phyloP scores from a whole-genome alignment of 129 eudicot genomes.

The Pulicaria dysenterica region DNA sequence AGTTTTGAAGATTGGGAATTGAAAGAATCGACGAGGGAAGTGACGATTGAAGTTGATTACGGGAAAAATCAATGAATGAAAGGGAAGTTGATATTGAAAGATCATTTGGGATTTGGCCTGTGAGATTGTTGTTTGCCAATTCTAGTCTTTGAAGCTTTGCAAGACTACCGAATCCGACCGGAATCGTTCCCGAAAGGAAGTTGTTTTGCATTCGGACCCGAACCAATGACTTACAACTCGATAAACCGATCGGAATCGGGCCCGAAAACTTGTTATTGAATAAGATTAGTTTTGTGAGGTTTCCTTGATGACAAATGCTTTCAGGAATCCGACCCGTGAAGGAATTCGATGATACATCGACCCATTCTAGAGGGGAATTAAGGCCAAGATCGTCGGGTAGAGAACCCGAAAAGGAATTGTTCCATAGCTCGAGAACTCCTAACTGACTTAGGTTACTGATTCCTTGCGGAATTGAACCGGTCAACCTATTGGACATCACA shows the following conservation, averaged over 20 bases:
- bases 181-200: slow-evolving; percentile 66
- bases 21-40: slow-evolving; percentile 76
- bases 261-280: slow-evolving; percentile 73
- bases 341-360: slow-evolving; percentile 83
- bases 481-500: slow-evolving; percentile 67
- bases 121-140: slow-evolving; percentile 71
- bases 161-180: slow-evolving; percentile 76
- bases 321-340: slow-evolving; percentile 69
- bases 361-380: slow-evolving; percentile 71
- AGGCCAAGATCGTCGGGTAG: slow-evolving; percentile 68
- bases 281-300: slow-evolving; percentile 75
- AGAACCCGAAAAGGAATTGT: slow-evolving; percentile 74
- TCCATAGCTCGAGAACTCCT: slow-evolving; percentile 85
- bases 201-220: slow-evolving; percentile 89
- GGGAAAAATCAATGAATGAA: slow-evolving; percentile 75
- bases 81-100: slow-evolving; percentile 66
- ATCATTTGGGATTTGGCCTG: slow-evolving; percentile 75
- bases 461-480: slow-evolving; percentile 60
- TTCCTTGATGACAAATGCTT: slow-evolving; percentile 64
- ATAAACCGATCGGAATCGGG: slow-evolving; percentile 57
- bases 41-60: slow-evolving; percentile 59
- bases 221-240: slow-evolving; percentile 59
- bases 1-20: slow-evolving; percentile 72
- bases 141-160: slow-evolving; percentile 74
- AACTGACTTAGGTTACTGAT: slow-evolving; percentile 50